Percentiles rank a stretch among this genome's conserved stretches.
Conservation (phyloP, 495 filamentous ascomycete species). For the Acidomyces sp. region DNA sequence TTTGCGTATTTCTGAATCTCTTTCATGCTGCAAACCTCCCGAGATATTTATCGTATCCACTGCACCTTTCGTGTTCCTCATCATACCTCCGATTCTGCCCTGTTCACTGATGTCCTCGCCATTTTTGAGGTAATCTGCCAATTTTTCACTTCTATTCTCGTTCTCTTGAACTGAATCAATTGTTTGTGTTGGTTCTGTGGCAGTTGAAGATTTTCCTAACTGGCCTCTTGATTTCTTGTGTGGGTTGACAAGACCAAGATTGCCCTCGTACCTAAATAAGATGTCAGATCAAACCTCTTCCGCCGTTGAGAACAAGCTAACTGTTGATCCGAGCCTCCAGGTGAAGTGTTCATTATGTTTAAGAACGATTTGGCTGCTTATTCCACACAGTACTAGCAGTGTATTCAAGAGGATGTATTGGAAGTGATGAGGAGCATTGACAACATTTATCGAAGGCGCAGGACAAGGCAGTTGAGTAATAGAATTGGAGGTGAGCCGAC, state of each 20-base stretch:
- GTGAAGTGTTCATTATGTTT: constrained; percentile 45
- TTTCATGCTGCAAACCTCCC: too few species aligned
- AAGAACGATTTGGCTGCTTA: constrained; percentile 24
- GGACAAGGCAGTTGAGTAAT: too few species aligned
- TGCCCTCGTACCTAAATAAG: constrained; percentile 48
- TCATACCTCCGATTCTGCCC: constrained; percentile 36
- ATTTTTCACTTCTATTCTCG: constrained; percentile 28
- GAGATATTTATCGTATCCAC: too few species aligned
- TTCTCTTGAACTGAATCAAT: constrained; percentile 18
- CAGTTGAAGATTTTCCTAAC: constrained; percentile 32
- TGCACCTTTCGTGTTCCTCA: constrained; percentile 18
- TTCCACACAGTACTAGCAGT: too few species aligned
- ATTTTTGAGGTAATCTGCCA: constrained; percentile 39
- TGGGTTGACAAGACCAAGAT: constrained; percentile 34
- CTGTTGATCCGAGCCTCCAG: constrained; percentile 52
- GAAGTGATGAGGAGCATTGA: too few species aligned
- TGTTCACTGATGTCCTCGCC: constrained; percentile 43
- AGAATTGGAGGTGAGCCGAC: too few species aligned
- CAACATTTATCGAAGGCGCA: too few species aligned
- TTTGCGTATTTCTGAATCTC: too few species aligned
- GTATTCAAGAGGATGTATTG: too few species aligned
- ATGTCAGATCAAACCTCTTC: too few species aligned
- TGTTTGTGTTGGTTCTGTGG: constrained; percentile 10
- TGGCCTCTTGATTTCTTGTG: constrained; percentile 47
- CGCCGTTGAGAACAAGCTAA: too few species aligned